Evolutionary conservation across 768 basidiomycete genomes (phyloP).

Genomic region (Scleroderma citrinum): DNA sequence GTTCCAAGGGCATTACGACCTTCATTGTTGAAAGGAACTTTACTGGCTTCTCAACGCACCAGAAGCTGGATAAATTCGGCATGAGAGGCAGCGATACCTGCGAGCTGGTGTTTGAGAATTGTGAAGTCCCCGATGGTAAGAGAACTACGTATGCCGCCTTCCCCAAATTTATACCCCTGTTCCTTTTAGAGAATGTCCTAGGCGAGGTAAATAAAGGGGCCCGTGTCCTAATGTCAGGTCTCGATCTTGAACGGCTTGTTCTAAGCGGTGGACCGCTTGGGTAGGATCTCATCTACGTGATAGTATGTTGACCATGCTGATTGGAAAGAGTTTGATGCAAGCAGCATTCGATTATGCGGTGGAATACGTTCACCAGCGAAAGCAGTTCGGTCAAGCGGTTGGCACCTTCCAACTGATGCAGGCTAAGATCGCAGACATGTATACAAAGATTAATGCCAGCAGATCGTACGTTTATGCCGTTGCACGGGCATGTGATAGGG

Average conservation of each 20-base stretch:
- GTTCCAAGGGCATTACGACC: constrained; percentile 85
- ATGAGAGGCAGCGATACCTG: constrained; percentile 97
- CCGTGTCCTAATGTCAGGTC: constrained; percentile 87
- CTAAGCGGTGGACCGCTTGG: constrained; percentile 90
- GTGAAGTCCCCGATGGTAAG: constrained; percentile 81
- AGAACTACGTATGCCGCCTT: neutral
- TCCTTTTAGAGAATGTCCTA: constrained; percentile 66
- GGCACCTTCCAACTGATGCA: constrained; percentile 96
- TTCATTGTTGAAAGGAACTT: constrained; percentile 85
- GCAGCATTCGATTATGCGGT: constrained; percentile 86
- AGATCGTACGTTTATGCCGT: constrained; percentile 92
- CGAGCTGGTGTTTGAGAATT: constrained; percentile 88
- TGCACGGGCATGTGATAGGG: constrained; percentile 79
- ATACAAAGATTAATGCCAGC: constrained; percentile 85
- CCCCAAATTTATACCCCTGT: neutral
- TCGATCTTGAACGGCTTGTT: constrained; percentile 89
- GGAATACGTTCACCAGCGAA: constrained; percentile 87
- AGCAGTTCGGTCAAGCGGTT: constrained; percentile 84
- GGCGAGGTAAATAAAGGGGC: constrained; percentile 77
- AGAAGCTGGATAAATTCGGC: constrained; percentile 91
- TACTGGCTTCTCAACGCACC: constrained; percentile 81
- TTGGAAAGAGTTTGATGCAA: constrained; percentile 69
- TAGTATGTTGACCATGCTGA: constrained; percentile 2
- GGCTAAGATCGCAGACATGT: constrained; percentile 90
- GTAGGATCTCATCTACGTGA: constrained; percentile 30